Evolutionary conservation across 169 alveolate species (phyloP).

Genomic region (Eimeria acervulina): DNA sequence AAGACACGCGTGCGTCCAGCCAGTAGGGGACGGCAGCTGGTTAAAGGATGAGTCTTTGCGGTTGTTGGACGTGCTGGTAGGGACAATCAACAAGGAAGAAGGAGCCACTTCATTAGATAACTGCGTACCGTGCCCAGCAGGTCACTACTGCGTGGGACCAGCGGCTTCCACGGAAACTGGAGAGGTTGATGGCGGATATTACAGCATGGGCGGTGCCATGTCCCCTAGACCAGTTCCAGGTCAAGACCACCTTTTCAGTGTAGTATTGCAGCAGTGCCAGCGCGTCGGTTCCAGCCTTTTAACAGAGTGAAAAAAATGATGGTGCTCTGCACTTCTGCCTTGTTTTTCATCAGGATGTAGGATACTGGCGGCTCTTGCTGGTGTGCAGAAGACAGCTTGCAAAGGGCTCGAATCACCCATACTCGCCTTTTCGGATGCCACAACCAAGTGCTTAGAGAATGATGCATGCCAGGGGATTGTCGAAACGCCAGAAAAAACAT

Average conservation of each 20-base stretch:
- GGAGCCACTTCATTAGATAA: slow-evolving; percentile 56
- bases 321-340: background rate
- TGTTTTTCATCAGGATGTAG: slow-evolving; percentile 38
- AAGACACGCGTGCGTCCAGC: background rate
- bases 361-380: slow-evolving; percentile 57
- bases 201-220: slow-evolving; percentile 59
- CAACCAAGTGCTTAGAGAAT: background rate
- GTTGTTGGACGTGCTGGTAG: background rate
- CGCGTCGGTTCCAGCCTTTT: background rate
- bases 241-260: background rate
- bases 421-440: background rate
- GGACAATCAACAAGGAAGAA: background rate
- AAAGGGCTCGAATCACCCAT: slow-evolving; percentile 51
- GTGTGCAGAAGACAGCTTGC: slow-evolving; percentile 58
- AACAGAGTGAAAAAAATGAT: background rate
- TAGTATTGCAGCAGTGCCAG: background rate
- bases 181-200: slow-evolving; percentile 65
- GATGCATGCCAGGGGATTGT: slow-evolving; percentile 66
- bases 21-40: background rate
- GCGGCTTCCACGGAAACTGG: slow-evolving; percentile 67
- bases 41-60: background rate
- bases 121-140: slow-evolving; percentile 83
- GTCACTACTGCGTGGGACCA: slow-evolving; percentile 82
- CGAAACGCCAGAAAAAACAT: slow-evolving; percentile 54
- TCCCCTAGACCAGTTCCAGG: slow-evolving; percentile 63